A percentile compares a stretch with the other conserved stretches of the same genome.
phyloP scores from a whole-genome alignment of 2,329 filamentous ascomycete genomes.

The Didymella lethalis region DNA sequence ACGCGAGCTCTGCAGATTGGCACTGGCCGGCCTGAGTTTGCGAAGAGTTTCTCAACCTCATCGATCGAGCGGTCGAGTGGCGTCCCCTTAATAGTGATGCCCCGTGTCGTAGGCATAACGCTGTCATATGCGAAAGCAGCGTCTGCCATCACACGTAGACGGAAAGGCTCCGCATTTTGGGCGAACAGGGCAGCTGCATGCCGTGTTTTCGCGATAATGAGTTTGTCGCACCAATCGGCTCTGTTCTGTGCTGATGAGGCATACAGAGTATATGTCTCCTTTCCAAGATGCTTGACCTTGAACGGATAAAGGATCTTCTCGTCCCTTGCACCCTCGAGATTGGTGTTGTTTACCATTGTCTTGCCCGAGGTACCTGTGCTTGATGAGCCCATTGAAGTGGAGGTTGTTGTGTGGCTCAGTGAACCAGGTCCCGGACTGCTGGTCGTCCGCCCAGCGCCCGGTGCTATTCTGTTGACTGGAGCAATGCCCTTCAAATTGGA shows the following conservation, averaged over 20 bases:
- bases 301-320: constrained; percentile 89
- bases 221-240: constrained; percentile 90
- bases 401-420: constrained; percentile 73
- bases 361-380: constrained; percentile 62
- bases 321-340: constrained; percentile 68
- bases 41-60: constrained; percentile 81
- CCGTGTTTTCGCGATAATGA: constrained; percentile 91
- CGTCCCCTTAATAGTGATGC: constrained; percentile 85
- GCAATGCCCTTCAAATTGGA: constrained; percentile 73
- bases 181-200: constrained; percentile 88
- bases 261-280: constrained; percentile 91
- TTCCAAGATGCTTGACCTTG: constrained; percentile 92
- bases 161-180: constrained; percentile 96
- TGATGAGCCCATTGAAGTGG: constrained; percentile 62
- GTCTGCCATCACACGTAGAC: constrained; percentile 89
- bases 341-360: constrained; percentile 57
- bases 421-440: constrained; percentile 57
- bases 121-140: constrained; percentile 86
- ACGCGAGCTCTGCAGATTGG: constrained; percentile 86
- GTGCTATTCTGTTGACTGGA: constrained; percentile 58
- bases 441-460: constrained; percentile 59
- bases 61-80: constrained; percentile 89
- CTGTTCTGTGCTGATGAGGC: constrained; percentile 78
- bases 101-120: constrained; percentile 60
- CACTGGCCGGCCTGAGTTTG: constrained; percentile 70